phyloP scores from a whole-genome alignment of 306 rosid genomes.

The Adenanthera pavonina region DNA sequence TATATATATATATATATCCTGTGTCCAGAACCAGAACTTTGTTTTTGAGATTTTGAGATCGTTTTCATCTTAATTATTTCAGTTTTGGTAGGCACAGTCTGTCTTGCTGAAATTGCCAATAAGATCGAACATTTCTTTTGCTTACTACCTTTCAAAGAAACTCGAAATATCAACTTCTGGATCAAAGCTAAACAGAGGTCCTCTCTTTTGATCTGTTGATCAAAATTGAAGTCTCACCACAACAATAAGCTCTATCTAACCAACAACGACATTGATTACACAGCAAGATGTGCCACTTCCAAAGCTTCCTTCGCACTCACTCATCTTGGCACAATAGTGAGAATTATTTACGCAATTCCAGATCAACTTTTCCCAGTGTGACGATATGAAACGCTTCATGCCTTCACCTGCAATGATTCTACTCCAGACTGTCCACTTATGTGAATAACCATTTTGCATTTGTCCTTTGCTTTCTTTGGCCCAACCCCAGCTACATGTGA shows the following conservation, averaged over 20 bases:
- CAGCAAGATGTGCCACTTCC: not conserved
- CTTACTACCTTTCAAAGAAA: no score
- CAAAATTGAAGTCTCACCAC: not conserved
- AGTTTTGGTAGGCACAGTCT: not conserved
- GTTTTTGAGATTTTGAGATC: not conserved
- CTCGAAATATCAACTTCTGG: not conserved
- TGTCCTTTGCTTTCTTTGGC: not conserved
- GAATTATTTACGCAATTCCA: not conserved
- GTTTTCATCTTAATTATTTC: not conserved
- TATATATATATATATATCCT: not conserved
- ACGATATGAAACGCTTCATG: not conserved
- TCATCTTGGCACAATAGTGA: not conserved
- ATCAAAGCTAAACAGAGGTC: not conserved
- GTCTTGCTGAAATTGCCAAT: conserved; percentile 6
- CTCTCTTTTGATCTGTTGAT: not conserved
- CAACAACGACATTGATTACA: not conserved
- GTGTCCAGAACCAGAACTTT: not conserved
- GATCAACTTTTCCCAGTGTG: not conserved
- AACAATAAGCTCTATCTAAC: not conserved
- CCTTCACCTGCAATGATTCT: not conserved
- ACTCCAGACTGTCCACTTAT: conserved; percentile 8
- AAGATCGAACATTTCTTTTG: no score
- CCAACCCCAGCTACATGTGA: not conserved
- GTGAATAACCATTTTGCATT: not conserved
- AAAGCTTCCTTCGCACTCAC: not conserved